Evolutionary conservation across 257 asterid genomes (phyloP).

Genomic region (Gardenia jasminoides): DNA sequence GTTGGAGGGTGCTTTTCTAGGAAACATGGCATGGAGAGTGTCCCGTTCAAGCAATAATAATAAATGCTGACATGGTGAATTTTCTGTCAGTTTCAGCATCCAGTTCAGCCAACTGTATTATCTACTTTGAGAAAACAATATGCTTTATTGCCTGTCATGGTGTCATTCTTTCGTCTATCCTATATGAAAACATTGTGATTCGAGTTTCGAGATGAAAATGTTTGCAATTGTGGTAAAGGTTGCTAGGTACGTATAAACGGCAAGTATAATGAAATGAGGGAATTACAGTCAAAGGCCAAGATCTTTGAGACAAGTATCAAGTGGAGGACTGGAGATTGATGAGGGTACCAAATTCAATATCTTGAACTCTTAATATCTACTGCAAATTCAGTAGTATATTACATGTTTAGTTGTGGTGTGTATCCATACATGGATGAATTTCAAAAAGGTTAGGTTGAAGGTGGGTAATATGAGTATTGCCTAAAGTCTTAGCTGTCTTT

Average conservation of each 20-base stretch:
- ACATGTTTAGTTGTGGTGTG: too few species aligned
- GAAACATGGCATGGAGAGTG: not conserved
- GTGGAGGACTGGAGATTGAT: too few species aligned
- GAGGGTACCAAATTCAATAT: too few species aligned
- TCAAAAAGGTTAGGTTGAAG: not conserved
- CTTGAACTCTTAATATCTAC: too few species aligned
- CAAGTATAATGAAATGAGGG: not conserved
- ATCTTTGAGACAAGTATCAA: not conserved
- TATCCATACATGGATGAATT: too few species aligned
- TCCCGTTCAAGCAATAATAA: not conserved
- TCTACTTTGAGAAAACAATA: not conserved
- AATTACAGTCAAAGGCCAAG: not conserved
- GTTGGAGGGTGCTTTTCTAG: not conserved
- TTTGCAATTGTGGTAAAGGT: not conserved
- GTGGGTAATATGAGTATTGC: not conserved
- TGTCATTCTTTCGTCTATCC: too few species aligned
- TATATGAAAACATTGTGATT: too few species aligned
- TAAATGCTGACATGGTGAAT: not conserved
- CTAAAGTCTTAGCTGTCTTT: not conserved
- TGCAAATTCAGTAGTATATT: too few species aligned
- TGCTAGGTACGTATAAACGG: not conserved
- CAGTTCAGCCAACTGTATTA: not conserved
- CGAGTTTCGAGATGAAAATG: not conserved
- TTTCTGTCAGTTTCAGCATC: not conserved
- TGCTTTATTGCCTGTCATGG: not conserved